These are phyloP conservation scores for Fonsecaea nubica DNA, from an alignment of 2,329 filamentous ascomycete species.

Conservation along the genomic window DNA sequence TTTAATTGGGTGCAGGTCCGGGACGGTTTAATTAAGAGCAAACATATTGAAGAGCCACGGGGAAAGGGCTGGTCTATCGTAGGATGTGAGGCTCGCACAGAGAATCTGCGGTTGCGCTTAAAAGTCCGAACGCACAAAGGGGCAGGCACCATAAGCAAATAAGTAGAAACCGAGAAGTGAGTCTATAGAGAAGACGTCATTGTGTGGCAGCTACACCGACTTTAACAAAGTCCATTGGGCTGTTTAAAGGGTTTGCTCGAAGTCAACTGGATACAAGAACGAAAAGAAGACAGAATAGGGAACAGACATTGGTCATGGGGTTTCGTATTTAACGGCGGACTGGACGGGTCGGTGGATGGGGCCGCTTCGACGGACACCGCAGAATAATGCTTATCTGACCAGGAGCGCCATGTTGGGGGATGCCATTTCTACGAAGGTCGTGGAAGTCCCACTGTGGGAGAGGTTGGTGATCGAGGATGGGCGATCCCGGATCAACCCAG, in stretches of 20 bases:
- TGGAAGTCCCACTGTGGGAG: neutral
- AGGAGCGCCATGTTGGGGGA: neutral
- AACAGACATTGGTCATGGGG: neutral
- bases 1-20: conserved; percentile 20
- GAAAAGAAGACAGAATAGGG: conserved; percentile 14
- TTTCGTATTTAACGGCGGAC: conserved; percentile 7
- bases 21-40: conserved; percentile 8
- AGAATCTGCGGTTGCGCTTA: conserved; percentile 2
- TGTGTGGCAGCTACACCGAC: conserved; percentile 29
- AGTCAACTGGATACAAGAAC: conserved; percentile 13
- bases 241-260: conserved; percentile 1
- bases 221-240: conserved; percentile 18
- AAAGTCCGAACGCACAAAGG: neutral
- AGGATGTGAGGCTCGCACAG: conserved; percentile 2
- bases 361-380: neutral
- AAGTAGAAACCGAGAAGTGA: conserved; percentile 10
- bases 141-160: conserved; percentile 20
- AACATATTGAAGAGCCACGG: conserved; percentile 19
- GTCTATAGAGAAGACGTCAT: conserved; percentile 28
- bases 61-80: conserved; percentile 1
- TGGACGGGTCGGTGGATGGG: conserved; percentile 4
- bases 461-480: conserved; percentile 3
- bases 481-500: neutral
- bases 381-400: neutral
- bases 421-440: conserved; percentile 1